Percentiles rank a stretch among this genome's conserved stretches.
Evolutionary conservation across 1,139 yeast species (phyloP).

Genomic region (Waltiozyma solani): DNA sequence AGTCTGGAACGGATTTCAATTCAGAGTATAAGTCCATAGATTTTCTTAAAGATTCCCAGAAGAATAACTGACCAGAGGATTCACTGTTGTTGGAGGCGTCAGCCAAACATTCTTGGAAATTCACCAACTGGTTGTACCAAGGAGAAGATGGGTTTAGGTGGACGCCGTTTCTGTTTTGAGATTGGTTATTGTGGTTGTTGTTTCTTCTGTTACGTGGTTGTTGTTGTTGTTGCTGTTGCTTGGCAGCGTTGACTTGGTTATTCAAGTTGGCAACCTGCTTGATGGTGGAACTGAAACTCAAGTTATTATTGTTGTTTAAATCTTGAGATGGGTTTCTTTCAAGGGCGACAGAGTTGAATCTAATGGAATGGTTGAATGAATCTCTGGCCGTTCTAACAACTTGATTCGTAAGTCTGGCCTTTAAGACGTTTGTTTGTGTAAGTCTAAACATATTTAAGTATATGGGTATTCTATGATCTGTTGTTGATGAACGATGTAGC

Average conservation of each 20-base stretch:
- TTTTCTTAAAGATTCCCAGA: conserved; percentile 35
- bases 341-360: conserved; percentile 18
- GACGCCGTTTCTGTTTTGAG: conserved; percentile 23
- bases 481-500: too few species aligned
- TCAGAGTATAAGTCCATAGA: conserved; percentile 38
- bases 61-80: conserved; percentile 13
- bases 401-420: conserved; percentile 19
- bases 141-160: conserved; percentile 26
- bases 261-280: conserved; percentile 16
- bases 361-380: conserved; percentile 18
- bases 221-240: conserved; percentile 16
- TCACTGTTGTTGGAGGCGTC: conserved; percentile 17
- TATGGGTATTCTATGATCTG: too few species aligned
- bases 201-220: conserved; percentile 25
- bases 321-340: conserved; percentile 15
- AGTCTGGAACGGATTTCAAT: conserved; percentile 32
- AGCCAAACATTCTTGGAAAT: conserved; percentile 37
- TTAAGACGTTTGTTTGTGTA: conserved; percentile 15
- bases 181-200: conserved; percentile 15
- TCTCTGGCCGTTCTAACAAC: conserved; percentile 19
- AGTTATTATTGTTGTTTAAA: conserved; percentile 1
- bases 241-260: conserved; percentile 13
- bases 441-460: conserved; percentile 17
- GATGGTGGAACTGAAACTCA: conserved; percentile 13
- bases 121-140: conserved; percentile 30